Base-by-base conservation (phyloP, 2,329 filamentous ascomycete genomes). In the Exophiala alcalophila region DNA sequence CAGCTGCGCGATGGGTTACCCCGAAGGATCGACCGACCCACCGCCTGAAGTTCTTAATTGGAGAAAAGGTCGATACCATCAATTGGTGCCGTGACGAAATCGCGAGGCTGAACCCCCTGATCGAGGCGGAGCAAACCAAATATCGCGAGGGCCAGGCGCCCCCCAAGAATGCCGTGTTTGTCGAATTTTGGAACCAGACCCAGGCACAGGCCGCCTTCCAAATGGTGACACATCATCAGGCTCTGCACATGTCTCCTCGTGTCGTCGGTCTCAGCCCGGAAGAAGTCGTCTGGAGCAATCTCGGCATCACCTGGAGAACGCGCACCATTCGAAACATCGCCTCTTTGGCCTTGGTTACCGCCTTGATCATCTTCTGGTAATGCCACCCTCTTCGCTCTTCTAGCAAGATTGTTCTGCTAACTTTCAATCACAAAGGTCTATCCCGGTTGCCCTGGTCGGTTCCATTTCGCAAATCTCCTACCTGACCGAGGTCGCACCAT, bases 51-150 rank as follows among this genome's bases (percentile, higher is more conserved):
- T 72, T 76, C 4, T 64, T 92, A 15, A 77, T 90, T 53, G 86
- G 89, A 54, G 83, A 88, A 61, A 92, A 94, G 64, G 90, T 96
- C 11, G 92, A 98, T 66, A 92, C 89, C 0, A 96, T 98, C 63
- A 81, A 91, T 50, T 96, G 86, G 84, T 85, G 81, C 51, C 84
- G 92, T 37, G 71, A 74, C 1, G 84, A 94, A 63, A 78, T 96
- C 38, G 78, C 83, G 52, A 80, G 81, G 34, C 77, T 94, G 30
- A 82, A 84, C 38, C 83, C 85, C 0, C 75, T 85, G 47, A 82
- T 88, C 20, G 76, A 84, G 35, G 71, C 77, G 28, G 74, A 80
- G 16, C 86, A 92, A 62, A 74, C 72, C 27, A 73, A 76, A 34
- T 86, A 91, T 60, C 76, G 74, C 35, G 68, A 72, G 18, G 80